Evolutionary conservation across 805 yeast species (phyloP), one percentile per base, ranked within the genome.

Genomic region (Diddensiella santjacobensis): DNA sequence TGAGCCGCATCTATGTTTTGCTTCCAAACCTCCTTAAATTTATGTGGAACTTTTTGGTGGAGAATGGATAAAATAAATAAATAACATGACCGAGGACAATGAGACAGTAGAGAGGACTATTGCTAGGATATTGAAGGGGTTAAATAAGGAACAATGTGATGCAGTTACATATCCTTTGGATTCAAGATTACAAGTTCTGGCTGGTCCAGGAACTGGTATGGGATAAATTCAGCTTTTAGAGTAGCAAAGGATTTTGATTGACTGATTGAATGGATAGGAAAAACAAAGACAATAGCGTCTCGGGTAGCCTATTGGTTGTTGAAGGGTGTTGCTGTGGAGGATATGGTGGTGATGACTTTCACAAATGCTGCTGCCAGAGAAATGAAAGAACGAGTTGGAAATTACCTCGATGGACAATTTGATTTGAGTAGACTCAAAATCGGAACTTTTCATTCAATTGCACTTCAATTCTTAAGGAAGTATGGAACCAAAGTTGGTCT

Each of bases 311-410:
- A 81, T 58, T 68, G 90, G 23, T 56, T 90, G 4, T 50, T 77
- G 2, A 63, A 74, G 5, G 71, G 76, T 30, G 65, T 72, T 1
- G 64, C 86, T 0, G 69, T 71, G 1, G 70, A 72, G 29, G 68
- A 75, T 41, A 74, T 93, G 17, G 76, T 91, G 1, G 93, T 90
- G 18, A 87, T 96, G 3, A 90, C 98, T 0, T 91, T 91, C 69
- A 91, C 98, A 10, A 86, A 87, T 58, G 87, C 85, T 58, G 98
- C 99, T 0, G 95, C 97, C 1, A 76, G 72, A 45, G 98, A 91
- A 66, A 83, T 91, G 86, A 67, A 71, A 10, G 83, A 79, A 26
- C 71, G 98, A 37, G 65, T 91, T 20, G 50, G 47, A 4, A n/a
- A n/a, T 2, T 17, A 56, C 17, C 44, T 59, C 3, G 59, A 49